Conservation (phyloP, 805 yeast genomes). For the Peterozyma toletana region DNA sequence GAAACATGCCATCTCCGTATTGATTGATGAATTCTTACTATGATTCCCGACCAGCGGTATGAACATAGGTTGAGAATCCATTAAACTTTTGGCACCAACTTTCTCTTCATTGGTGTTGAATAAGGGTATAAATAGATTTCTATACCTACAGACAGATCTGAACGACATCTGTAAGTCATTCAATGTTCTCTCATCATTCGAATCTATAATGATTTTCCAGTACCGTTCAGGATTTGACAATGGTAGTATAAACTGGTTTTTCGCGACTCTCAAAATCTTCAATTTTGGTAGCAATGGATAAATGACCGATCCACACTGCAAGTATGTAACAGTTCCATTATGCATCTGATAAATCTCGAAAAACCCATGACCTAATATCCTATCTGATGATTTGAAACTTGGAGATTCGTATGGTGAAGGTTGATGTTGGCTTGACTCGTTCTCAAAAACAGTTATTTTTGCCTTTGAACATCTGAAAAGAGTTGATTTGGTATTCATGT, state of each 20-base stretch:
- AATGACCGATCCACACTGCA: constrained; percentile 62
- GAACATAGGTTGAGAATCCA: no score
- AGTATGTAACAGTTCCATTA: constrained; percentile 46
- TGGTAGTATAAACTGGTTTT: constrained; percentile 49
- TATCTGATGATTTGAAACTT: constrained; percentile 21
- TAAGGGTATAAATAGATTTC: constrained; percentile 24
- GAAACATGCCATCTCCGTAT: constrained; percentile 28
- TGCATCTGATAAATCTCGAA: constrained; percentile 55
- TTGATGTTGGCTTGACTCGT: background rate
- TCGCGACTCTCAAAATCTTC: constrained; percentile 43
- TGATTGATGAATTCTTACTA: constrained; percentile 18
- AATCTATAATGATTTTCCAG: constrained; percentile 48
- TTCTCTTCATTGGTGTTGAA: constrained; percentile 16
- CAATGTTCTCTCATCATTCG: constrained; percentile 8
- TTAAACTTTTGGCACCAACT: background rate
- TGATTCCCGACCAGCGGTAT: background rate
- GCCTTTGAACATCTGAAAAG: background rate
- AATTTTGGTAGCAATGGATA: constrained; percentile 68
- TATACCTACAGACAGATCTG: constrained; percentile 29
- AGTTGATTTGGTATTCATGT: background rate
- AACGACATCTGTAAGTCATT: constrained; percentile 25
- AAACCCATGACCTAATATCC: constrained; percentile 52
- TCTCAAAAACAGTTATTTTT: background rate
- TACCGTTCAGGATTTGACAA: constrained; percentile 70
- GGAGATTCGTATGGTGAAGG: background rate